Conservation (phyloP, 768 basidiomycete species). For the Suillus placidus region DNA sequence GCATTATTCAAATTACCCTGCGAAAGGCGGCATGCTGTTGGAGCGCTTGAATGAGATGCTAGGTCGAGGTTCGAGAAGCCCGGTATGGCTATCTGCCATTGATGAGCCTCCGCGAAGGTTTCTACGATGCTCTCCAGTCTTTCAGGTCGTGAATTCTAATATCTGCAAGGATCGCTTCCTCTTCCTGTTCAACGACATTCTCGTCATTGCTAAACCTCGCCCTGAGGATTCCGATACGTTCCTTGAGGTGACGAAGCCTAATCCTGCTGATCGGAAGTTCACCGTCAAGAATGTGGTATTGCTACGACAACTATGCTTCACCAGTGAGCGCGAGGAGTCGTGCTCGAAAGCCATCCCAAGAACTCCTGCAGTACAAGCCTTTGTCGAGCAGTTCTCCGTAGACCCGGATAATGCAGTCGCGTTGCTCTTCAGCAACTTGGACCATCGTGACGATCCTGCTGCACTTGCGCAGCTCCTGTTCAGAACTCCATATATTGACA, state of each 20-base stretch:
- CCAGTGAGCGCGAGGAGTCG: conserved; percentile 67
- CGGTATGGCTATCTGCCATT: conserved; percentile 63
- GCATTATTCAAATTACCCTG: conserved; percentile 53
- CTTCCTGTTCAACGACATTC: conserved; percentile 95
- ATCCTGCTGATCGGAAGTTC: conserved; percentile 71
- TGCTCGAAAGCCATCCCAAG: conserved; percentile 50
- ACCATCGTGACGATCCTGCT: conserved; percentile 62
- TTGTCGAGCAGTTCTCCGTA: conserved; percentile 77
- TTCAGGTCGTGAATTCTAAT: conserved; percentile 93
- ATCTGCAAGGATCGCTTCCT: conserved; percentile 95
- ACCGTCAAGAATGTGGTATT: conserved; percentile 89
- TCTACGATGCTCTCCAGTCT: conserved; percentile 79
- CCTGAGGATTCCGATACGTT: conserved; percentile 66
- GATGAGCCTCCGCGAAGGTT: conserved; percentile 89
- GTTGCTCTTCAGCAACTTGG: conserved; percentile 65
- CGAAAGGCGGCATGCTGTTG: conserved; percentile 57
- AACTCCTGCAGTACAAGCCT: conserved; percentile 68
- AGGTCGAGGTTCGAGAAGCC: conserved; percentile 59
- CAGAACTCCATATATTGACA: conserved; percentile 82
- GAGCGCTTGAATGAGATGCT: conserved; percentile 74
- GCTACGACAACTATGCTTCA: conserved; percentile 68
- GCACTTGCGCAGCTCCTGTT: conserved; percentile 81
- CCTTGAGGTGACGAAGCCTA: conserved; percentile 58
- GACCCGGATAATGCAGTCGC: conserved; percentile 81
- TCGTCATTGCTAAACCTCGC: conserved; percentile 91